phyloP scores from a whole-genome alignment of 1,284 basidiomycete genomes.

The Sanghuangporus baumii region DNA sequence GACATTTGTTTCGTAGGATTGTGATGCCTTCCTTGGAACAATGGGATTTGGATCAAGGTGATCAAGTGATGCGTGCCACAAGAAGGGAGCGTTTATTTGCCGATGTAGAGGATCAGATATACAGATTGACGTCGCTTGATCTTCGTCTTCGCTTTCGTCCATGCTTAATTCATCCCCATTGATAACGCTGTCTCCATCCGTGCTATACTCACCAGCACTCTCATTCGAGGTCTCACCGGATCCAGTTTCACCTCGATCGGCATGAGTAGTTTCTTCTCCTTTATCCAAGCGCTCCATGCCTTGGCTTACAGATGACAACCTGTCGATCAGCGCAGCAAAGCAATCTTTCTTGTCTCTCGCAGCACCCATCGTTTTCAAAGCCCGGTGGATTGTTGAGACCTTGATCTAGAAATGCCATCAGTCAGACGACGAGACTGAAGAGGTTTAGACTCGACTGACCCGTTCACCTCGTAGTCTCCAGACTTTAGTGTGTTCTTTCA shows the following conservation, averaged over 20 bases:
- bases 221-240: not conserved
- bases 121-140: no score
- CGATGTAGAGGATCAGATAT: not conserved
- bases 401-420: constrained; percentile 20
- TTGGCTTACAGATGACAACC: not conserved
- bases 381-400: constrained; percentile 2
- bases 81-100: constrained; percentile 5
- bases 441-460: constrained; percentile 19
- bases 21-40: constrained; percentile 4
- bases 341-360: constrained; percentile 4
- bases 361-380: constrained; percentile 14
- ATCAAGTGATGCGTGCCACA: constrained; percentile 10
- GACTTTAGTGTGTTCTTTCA: constrained; percentile 52
- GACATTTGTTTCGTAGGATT: constrained; percentile 20
- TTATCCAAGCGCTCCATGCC: not conserved
- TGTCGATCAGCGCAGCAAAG: not conserved
- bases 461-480: constrained; percentile 39
- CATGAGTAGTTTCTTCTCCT: not conserved
- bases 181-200: not conserved
- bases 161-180: not conserved
- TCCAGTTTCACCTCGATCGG: not conserved
- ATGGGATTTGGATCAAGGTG: constrained; percentile 8
- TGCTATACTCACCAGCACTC: not conserved
- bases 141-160: not conserved
- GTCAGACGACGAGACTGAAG: constrained; percentile 12